These are phyloP conservation scores for Teunomyces aglyptinius DNA, from an alignment of 805 yeast species.

Conservation along the genomic window DNA sequence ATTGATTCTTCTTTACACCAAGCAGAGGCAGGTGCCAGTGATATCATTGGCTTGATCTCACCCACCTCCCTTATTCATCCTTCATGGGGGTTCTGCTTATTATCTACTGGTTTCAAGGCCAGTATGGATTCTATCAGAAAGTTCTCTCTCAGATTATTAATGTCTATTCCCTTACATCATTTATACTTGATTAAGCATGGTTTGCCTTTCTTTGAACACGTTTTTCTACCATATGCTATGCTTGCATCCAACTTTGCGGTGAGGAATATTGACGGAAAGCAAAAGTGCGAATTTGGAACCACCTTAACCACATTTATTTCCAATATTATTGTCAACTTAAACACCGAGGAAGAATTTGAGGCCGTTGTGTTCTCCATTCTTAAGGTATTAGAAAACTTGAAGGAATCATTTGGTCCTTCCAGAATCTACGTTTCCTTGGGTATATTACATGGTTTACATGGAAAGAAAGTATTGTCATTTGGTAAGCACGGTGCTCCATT, in stretches of 20 bases:
- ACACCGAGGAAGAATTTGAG: slow-evolving; percentile 19
- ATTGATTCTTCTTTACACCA: slow-evolving; percentile 86
- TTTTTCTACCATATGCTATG: slow-evolving; percentile 59
- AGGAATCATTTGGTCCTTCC: slow-evolving; percentile 65
- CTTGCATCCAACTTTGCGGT: slow-evolving; percentile 60
- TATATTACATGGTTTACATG: slow-evolving; percentile 49
- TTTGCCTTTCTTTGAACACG: slow-evolving; percentile 44
- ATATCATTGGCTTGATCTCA: slow-evolving; percentile 54
- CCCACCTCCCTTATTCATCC: slow-evolving; percentile 54
- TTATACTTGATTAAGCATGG: slow-evolving; percentile 36
- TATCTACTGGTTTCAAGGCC: slow-evolving; percentile 73
- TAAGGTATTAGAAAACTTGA: slow-evolving; percentile 44
- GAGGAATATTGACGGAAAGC: slow-evolving; percentile 25
- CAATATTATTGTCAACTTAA: slow-evolving; percentile 30
- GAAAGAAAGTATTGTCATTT: slow-evolving; percentile 21
- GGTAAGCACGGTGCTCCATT: slow-evolving; percentile 26
- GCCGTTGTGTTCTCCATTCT: slow-evolving; percentile 32
- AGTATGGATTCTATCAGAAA: slow-evolving; percentile 76
- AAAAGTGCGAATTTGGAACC: slow-evolving; percentile 59
- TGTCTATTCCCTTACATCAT: slow-evolving; percentile 48
- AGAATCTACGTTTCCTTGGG: slow-evolving; percentile 62
- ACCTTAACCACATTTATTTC: slow-evolving; percentile 46
- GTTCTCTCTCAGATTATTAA: slow-evolving; percentile 54
- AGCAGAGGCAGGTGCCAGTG: slow-evolving; percentile 70
- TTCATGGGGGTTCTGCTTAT: slow-evolving; percentile 70